phyloP scores from a whole-genome alignment of 73 alveolate species.

The Paraurostyla sp. region DNA sequence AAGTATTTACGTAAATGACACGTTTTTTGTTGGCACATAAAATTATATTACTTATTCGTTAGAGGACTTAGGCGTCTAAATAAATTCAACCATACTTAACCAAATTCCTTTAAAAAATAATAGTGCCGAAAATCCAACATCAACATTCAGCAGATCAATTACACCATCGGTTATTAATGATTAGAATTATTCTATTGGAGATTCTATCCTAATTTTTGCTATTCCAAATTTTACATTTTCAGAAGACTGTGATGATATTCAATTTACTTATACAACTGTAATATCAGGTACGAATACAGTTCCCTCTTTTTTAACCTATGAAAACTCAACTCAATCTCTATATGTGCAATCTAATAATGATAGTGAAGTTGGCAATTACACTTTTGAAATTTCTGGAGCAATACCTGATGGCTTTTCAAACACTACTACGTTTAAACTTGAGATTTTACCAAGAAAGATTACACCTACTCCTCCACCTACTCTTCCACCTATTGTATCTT shows the following conservation, averaged over 20 bases:
- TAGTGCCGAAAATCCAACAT: background rate
- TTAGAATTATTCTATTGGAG: background rate
- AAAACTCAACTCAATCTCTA: background rate
- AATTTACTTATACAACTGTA: background rate
- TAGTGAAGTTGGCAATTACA: background rate
- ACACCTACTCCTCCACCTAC: background rate
- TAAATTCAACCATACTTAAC: too few relatives aligned
- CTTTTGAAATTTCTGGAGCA: background rate
- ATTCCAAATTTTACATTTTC: background rate
- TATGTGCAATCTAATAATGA: background rate
- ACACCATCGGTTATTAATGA: background rate
- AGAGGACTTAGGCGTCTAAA: too few relatives aligned
- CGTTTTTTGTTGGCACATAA: background rate
- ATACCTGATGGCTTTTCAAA: background rate
- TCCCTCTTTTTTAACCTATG: background rate
- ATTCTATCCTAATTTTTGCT: background rate
- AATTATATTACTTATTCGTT: background rate
- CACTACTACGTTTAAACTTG: background rate
- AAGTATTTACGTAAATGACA: background rate
- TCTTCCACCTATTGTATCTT: background rate
- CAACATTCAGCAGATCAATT: background rate
- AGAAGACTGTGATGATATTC: background rate
- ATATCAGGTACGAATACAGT: background rate
- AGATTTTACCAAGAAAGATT: background rate
- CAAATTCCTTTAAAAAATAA: background rate